Percentiles rank a stretch among this genome's conserved stretches.
phyloP scores from a whole-genome alignment of 1,139 yeast species.

The Meyerozyma carpophila region DNA sequence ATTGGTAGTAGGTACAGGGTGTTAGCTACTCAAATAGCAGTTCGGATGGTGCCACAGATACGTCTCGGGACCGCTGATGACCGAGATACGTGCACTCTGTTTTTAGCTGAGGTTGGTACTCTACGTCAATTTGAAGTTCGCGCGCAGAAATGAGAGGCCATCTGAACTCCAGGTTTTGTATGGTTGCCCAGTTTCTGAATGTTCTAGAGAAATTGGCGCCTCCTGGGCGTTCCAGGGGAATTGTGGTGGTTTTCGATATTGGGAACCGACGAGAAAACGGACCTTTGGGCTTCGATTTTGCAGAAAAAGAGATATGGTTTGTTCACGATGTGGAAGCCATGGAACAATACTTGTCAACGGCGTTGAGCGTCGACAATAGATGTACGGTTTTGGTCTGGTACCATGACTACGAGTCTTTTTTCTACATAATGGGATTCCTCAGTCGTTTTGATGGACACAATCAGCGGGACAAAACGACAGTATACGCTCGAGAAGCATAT shows the following conservation, averaged over 20 bases:
- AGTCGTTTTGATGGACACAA: not conserved
- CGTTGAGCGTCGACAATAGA: not conserved
- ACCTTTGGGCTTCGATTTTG: not conserved
- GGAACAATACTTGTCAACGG: not conserved
- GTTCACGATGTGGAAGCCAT: not conserved
- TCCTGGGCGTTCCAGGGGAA: not conserved
- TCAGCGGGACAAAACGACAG: not conserved
- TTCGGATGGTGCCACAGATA: no score
- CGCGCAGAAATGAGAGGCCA: not conserved
- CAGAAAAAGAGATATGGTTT: not conserved
- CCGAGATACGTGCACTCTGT: no score
- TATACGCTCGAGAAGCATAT: not conserved
- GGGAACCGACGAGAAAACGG: not conserved
- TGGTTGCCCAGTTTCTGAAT: not conserved
- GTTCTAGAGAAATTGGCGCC: not conserved
- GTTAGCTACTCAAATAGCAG: not conserved
- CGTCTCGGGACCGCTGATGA: no score
- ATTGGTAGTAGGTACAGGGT: not conserved
- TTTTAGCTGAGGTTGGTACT: not conserved
- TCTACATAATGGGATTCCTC: not conserved
- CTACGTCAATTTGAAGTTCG: not conserved
- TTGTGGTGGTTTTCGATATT: not conserved
- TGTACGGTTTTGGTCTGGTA: conserved; percentile 1
- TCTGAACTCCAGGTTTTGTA: not conserved
- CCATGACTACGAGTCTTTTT: not conserved